Evolutionary conservation across 495 filamentous ascomycete genomes (phyloP), one percentile per base, ranked within the genome.

Genomic region (Bathelium albidoporum): DNA sequence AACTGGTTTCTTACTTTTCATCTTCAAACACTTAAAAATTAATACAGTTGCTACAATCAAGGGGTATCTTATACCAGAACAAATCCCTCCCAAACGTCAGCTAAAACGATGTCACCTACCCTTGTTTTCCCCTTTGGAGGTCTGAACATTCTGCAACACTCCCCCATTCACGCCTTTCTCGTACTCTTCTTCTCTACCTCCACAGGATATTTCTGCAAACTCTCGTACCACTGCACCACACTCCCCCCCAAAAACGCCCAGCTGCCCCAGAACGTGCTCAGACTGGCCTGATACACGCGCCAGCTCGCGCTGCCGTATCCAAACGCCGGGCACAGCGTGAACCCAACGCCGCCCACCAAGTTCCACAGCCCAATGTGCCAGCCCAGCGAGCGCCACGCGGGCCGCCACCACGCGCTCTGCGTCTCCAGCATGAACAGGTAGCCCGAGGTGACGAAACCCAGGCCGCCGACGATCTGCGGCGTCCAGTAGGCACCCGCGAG

Each of bases 171-270:
- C 43, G 12, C 32, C 44, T 32, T 5, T 24, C 60, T 24, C 32
- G 59, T 58, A 65, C 64, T 32, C 69, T 69, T 58, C 60, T 65
- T 63, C 34, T 31, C 45, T 41, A 64, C 32, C 65, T 81, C 80
- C 53, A 87, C 81, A 1, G 85, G 84, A 73, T 81, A 72, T 69
- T 86, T 88, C 43, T 79, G 73, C 65, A 87, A 64, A 70, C 80
- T 81, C 68, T 87, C 85, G 70, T 83, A 88, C 82, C 82, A 85
- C 75, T 88, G 86, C 28, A 87, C 76, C 9, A 72, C 72, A 64
- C 82, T 85, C 0, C 84, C 85, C 49, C 87, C 81, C 71, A 89
- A 75, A 65, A 89, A 89, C 29, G 85, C 84, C 83, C 84, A 88
- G 3, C 79, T 82, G 0, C 86, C 87, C 79, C 86, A 85, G 65